Evolutionary conservation across 306 rosid species (phyloP).

Genomic region (Acacia crassicarpa): DNA sequence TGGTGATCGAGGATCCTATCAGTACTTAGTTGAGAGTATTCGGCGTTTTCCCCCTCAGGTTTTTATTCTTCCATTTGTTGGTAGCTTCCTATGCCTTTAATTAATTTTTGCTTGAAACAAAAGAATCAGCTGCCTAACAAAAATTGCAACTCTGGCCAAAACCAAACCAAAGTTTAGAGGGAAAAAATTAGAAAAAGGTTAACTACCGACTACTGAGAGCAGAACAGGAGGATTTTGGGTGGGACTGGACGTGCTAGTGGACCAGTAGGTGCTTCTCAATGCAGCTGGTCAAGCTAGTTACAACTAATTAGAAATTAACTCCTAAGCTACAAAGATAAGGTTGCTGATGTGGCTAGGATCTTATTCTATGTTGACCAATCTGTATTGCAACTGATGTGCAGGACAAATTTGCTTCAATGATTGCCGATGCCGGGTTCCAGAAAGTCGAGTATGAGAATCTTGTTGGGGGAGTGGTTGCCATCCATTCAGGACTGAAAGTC

Average conservation of each 20-base stretch:
- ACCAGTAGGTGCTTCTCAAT: background rate
- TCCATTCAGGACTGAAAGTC: conserved; percentile 84
- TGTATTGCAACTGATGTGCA: conserved; percentile 41
- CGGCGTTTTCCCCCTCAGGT: conserved; percentile 93
- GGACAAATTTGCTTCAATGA: conserved; percentile 88
- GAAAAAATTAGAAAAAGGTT: background rate
- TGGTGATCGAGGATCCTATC: conserved; percentile 85
- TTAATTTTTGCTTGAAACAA: conserved; percentile 3
- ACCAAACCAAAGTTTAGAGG: background rate
- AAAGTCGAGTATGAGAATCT: conserved; percentile 88
- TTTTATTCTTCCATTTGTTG: conserved; percentile 22
- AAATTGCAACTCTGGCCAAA: background rate
- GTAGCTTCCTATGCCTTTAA: conserved; percentile 19
- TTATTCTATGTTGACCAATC: conserved; percentile 1
- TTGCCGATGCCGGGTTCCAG: conserved; percentile 82
- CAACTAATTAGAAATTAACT: background rate
- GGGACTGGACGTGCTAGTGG: conserved; percentile 7
- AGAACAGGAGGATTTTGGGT: background rate
- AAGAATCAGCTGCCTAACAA: background rate
- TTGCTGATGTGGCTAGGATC: background rate
- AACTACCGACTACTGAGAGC: background rate
- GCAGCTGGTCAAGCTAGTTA: background rate
- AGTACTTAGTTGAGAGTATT: conserved; percentile 93
- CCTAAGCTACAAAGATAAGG: background rate
- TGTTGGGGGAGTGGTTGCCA: conserved; percentile 93